These are phyloP conservation scores for Pulchroboletus neoregius DNA, from an alignment of 1,284 basidiomycete genomes.

Conservation along the genomic window DNA sequence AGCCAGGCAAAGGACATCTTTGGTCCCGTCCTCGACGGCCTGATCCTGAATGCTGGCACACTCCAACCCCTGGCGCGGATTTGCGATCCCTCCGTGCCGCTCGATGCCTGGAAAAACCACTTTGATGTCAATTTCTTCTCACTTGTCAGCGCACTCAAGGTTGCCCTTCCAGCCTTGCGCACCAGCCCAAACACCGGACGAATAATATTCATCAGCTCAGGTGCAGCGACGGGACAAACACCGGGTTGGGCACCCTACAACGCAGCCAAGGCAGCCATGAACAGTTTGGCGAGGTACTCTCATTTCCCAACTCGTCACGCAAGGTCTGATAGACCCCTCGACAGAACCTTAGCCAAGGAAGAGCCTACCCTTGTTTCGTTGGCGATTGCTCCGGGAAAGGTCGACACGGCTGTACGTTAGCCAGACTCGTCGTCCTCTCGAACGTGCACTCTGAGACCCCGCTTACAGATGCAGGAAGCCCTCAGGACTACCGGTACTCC, in stretches of 20 bases:
- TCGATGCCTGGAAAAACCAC: slow-evolving; percentile 56
- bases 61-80: slow-evolving; percentile 51
- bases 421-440: not conserved
- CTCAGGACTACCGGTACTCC: slow-evolving; percentile 46
- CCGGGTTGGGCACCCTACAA: slow-evolving; percentile 79
- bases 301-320: slow-evolving; percentile 10
- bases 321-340: slow-evolving; percentile 10
- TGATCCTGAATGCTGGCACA: slow-evolving; percentile 78
- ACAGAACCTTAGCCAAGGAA: slow-evolving; percentile 77
- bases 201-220: slow-evolving; percentile 79
- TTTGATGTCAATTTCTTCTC: slow-evolving; percentile 87
- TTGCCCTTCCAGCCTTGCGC: slow-evolving; percentile 64
- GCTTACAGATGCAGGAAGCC: slow-evolving; percentile 62
- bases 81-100: slow-evolving; percentile 33
- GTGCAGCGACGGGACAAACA: slow-evolving; percentile 66
- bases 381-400: slow-evolving; percentile 81
- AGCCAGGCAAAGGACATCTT: slow-evolving; percentile 46
- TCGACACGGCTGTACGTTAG: slow-evolving; percentile 61
- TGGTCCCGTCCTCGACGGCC: slow-evolving; percentile 57
- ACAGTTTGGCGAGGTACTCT: slow-evolving; percentile 67
- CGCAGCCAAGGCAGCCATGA: slow-evolving; percentile 80
- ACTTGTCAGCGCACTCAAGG: slow-evolving; percentile 62
- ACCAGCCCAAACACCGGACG: slow-evolving; percentile 57
- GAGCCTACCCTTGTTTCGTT: slow-evolving; percentile 72
- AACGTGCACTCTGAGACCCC: slow-evolving; percentile 2